Evolutionary conservation across 805 yeast species (phyloP).

Genomic region (Kazachstania viticola): DNA sequence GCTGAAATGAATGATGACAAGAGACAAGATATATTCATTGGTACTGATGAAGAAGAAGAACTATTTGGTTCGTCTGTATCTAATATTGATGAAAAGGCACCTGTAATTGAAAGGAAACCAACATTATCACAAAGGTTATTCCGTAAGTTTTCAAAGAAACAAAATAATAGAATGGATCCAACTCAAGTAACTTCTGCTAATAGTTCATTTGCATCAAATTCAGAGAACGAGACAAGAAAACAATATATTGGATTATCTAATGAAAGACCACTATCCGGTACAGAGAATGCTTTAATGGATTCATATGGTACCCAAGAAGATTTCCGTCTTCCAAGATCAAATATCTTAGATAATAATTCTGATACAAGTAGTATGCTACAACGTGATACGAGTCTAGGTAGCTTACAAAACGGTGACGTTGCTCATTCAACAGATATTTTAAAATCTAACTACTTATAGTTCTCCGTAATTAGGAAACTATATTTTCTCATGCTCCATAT

Average conservation of each 20-base stretch:
- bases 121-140: constrained; percentile 16
- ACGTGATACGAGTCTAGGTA: constrained; percentile 15
- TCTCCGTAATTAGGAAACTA: no score
- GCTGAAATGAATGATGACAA: constrained; percentile 33
- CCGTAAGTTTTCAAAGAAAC: constrained; percentile 14
- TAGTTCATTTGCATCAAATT: constrained; percentile 3
- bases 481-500: no score
- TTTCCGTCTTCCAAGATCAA: constrained; percentile 7
- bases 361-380: constrained; percentile 3
- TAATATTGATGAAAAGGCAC: constrained; percentile 26
- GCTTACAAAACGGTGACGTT: constrained; percentile 2
- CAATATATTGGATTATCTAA: constrained; percentile 15
- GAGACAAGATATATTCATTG: constrained; percentile 13
- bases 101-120: constrained; percentile 8
- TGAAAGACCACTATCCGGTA: constrained; percentile 20
- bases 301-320: constrained; percentile 10
- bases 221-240: constrained; percentile 7
- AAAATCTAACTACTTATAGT: not conserved
- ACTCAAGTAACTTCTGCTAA: not conserved
- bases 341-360: constrained; percentile 5
- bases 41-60: constrained; percentile 11
- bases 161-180: constrained; percentile 4
- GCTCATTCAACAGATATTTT: not conserved
- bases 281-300: constrained; percentile 21
- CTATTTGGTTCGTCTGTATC: constrained; percentile 13